Base-by-base conservation (phyloP, 164 flowering plant genomes). In the Chimonanthus praecox region DNA sequence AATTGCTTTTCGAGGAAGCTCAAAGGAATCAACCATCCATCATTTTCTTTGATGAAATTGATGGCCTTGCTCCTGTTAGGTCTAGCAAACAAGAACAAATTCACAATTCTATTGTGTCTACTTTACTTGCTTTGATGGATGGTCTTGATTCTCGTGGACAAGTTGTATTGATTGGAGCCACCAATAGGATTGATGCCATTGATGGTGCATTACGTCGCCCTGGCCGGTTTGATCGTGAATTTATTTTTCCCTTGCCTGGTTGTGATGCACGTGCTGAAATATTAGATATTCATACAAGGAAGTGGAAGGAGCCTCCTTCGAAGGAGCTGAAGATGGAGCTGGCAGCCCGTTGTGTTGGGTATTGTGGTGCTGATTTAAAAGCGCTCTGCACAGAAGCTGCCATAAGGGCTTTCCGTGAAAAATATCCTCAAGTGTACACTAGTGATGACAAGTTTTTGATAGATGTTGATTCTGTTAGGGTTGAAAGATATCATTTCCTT, bases 111-210 rank as follows among this genome's bases (percentile, higher is more conserved):
- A 96, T 96, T 70, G 98, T 96, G 58, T 96, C 99, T 66, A 96
- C 99, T 74, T 82, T 96, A 78, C 94, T 96, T 71, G 99, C 99
- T 69, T 79, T 96, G 78, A 96, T 96, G 99, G 99, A 96, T 82
- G 99, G 99, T 69, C 97, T 96, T 72, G 99, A 96, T 85, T 96
- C 99, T 72, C 92, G 99, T 48, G 99, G 99, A 71, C 99, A 96
- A 82, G 99, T 96, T 65, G 97, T 96, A 76, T 81, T 96, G 74
- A 94, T 96, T 85, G 99, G 99, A 77, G 99, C 99, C 45, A 96
- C 99, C 64, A 96, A 96, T 78, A 85, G 99, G 78, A 85, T 96
- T 75, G 99, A 96, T 85, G 99, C 99, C 76, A 96, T 96, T 76
- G 99, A 96, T 87, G 99, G 99, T 69, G 99, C 99, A 58, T 78